These are phyloP conservation scores for Platanthera zijinensis DNA, from an alignment of 106 monocot species.

Conservation along the genomic window DNA sequence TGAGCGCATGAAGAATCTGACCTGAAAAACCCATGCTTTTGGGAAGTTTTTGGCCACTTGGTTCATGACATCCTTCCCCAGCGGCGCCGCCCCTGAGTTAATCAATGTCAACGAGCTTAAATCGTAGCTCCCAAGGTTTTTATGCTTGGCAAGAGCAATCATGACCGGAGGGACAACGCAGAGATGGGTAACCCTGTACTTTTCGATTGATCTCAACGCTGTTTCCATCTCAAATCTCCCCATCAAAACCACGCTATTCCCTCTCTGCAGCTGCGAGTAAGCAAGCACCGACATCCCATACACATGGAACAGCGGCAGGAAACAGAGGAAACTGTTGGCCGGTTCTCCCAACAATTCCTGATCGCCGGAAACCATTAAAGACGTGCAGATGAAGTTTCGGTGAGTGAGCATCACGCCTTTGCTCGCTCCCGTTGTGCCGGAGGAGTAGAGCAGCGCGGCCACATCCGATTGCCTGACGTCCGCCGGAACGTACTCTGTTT, in stretches of 20 bases:
- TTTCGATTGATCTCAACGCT: slow-evolving; percentile 33
- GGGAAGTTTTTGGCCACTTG: slow-evolving; percentile 34
- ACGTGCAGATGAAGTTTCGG: slow-evolving; percentile 37
- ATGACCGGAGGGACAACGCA: slow-evolving; percentile 65
- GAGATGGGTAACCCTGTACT: slow-evolving; percentile 37
- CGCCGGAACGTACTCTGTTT: slow-evolving; percentile 19
- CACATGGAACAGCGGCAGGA: slow-evolving; percentile 70
- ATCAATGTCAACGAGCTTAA: slow-evolving; percentile 56
- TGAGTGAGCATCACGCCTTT: slow-evolving; percentile 65
- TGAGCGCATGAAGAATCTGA: not conserved
- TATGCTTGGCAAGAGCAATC: slow-evolving; percentile 75
- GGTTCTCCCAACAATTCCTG: slow-evolving; percentile 15
- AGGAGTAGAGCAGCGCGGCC: slow-evolving; percentile 72
- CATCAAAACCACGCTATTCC: slow-evolving; percentile 45
- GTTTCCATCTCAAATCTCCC: slow-evolving; percentile 27
- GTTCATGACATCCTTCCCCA: slow-evolving; percentile 25
- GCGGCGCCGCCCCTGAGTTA: slow-evolving; percentile 57
- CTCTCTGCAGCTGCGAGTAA: slow-evolving; percentile 32
- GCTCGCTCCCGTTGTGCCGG: slow-evolving; percentile 72
- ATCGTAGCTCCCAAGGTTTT: slow-evolving; percentile 40
- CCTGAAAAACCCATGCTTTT: slow-evolving; percentile 33
- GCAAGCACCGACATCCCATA: slow-evolving; percentile 59
- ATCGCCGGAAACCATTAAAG: slow-evolving; percentile 23
- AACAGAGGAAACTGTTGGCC: slow-evolving; percentile 28
- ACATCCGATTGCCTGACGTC: slow-evolving; percentile 29